These are phyloP conservation scores for Fusarium chaquense DNA, from an alignment of 2,329 filamentous ascomycete genomes.

Conservation along the genomic window DNA sequence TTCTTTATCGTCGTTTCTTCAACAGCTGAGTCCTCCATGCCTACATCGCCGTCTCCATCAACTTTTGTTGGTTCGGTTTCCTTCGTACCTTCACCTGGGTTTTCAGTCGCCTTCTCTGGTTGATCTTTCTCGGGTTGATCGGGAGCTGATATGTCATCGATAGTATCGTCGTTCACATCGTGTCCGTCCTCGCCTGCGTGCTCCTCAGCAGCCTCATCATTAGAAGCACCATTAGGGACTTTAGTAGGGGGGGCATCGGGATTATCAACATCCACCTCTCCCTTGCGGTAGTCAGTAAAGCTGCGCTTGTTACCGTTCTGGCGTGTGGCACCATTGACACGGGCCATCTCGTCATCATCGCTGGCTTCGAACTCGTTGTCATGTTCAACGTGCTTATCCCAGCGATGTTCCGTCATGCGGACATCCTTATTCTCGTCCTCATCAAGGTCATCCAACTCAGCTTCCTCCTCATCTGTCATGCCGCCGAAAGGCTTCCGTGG, in stretches of 20 bases:
- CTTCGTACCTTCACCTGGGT: slow-evolving; percentile 27
- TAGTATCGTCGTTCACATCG: slow-evolving; percentile 57
- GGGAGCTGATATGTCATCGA: slow-evolving; percentile 57
- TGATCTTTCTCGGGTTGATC: slow-evolving; percentile 48
- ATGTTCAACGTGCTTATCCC: slow-evolving; percentile 81
- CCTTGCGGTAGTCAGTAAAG: slow-evolving; percentile 65
- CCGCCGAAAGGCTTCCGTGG: slow-evolving; percentile 71
- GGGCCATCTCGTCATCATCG: slow-evolving; percentile 86
- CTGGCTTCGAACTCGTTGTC: slow-evolving; percentile 88
- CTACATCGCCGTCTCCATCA: slow-evolving; percentile 64
- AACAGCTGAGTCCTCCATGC: slow-evolving; percentile 58
- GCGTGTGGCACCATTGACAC: slow-evolving; percentile 76
- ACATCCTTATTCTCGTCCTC: slow-evolving; percentile 88
- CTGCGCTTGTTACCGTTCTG: slow-evolving; percentile 62
- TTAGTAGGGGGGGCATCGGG: slow-evolving; percentile 55
- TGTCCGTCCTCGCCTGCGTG: slow-evolving; percentile 50
- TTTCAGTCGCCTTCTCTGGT: slow-evolving; percentile 41
- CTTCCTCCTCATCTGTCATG: slow-evolving; percentile 75
- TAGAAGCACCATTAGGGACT: slow-evolving; percentile 48
- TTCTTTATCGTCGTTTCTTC: slow-evolving; percentile 45
- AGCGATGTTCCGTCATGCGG: slow-evolving; percentile 82
- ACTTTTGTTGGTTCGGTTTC: slow-evolving; percentile 47
- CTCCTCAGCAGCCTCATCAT: slow-evolving; percentile 48
- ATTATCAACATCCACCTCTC: slow-evolving; percentile 55
- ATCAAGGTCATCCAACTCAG: slow-evolving; percentile 76